Base-by-base conservation (phyloP, 306 rosid species). In the Sesbania bispinosa region DNA sequence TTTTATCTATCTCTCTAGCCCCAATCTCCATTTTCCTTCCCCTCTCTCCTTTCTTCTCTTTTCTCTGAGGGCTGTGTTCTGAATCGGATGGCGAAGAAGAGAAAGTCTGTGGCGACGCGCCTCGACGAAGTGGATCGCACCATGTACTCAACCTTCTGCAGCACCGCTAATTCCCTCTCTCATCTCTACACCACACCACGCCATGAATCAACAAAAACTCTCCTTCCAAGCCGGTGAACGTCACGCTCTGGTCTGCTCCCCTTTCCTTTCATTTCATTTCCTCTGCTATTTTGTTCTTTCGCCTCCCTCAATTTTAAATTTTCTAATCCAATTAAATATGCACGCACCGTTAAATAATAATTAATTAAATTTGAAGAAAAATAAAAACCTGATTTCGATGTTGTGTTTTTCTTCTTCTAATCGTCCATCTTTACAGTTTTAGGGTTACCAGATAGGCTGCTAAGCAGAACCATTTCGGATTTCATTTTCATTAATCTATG, bases 221-320 rank as follows among this genome's bases (percentile, higher is more conserved):
- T 90, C 98, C 58, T 93, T 93, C 77, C 98, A 90, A 77, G 92
- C 97, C 71, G 98, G 98, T 29, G 98, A 93, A 83, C 97, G 98
- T 7, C 92, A 90, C 81, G 92, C 88, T 71, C 86, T 87, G 76
- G 98, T 92, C 48, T 51, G n/a, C 24, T 4, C 2, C 3, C 4
- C 24, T n/a, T 21, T 23, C 26, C 10, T 41, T n/a, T 8, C 6
- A n/a, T n/a, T 53, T 15, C 20, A 11, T 33, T 7, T 15, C 2
- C 6, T 26, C 26, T 5, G 2, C 24, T 20, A 0, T 13, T 61
- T 39, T 23, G 19, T 5, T 13, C 24, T 54, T 41, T 10, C 65
- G 45, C 19, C 53, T 70, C 51, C 5, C 33, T 32, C 2, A 0
- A 26, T 47, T 66, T 60, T 18, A 1, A 4, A 11, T 27, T 30